These are phyloP conservation scores for Leersia perrieri DNA, from an alignment of 176 grass and related monocot species.

Conservation along the genomic window DNA sequence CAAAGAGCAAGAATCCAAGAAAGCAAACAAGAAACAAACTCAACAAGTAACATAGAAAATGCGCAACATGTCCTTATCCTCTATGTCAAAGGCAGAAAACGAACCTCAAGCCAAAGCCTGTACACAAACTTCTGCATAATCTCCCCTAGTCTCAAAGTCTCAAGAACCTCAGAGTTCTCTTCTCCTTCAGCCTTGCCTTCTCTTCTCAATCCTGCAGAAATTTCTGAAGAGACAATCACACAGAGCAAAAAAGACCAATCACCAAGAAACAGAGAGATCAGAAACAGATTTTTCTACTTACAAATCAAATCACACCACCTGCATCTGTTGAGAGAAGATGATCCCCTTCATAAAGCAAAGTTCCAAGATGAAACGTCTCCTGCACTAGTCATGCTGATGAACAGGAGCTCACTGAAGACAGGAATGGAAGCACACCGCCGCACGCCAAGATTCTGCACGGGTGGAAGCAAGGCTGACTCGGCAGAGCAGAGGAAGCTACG, in stretches of 20 bases:
- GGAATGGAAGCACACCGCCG: conserved; percentile 47
- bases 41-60: conserved; percentile 32
- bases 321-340: conserved; percentile 37
- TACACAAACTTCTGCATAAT: conserved; percentile 9
- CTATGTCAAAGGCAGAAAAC: conserved; percentile 27
- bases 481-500: conserved; percentile 66
- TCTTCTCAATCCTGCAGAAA: neutral
- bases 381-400: conserved; percentile 12
- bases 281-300: neutral
- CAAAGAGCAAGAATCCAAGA: conserved; percentile 27
- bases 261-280: conserved; percentile 17
- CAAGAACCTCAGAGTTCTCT: neutral
- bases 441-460: neutral
- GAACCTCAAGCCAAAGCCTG: neutral
- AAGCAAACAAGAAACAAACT: conserved; percentile 27
- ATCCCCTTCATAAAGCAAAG: conserved; percentile 53
- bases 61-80: conserved; percentile 38
- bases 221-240: conserved; percentile 8
- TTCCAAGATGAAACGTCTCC: conserved; percentile 56
- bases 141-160: too few relatives aligned
- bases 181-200: conserved; percentile 1
- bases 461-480: conserved; percentile 31
- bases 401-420: conserved; percentile 1
- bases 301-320: neutral
- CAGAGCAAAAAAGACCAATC: neutral